A percentile compares a stretch with the other conserved stretches of the same genome.
Evolutionary conservation across 2,329 filamentous ascomycete genomes (phyloP).

Genomic region (Dactylonectria macrodidyma): DNA sequence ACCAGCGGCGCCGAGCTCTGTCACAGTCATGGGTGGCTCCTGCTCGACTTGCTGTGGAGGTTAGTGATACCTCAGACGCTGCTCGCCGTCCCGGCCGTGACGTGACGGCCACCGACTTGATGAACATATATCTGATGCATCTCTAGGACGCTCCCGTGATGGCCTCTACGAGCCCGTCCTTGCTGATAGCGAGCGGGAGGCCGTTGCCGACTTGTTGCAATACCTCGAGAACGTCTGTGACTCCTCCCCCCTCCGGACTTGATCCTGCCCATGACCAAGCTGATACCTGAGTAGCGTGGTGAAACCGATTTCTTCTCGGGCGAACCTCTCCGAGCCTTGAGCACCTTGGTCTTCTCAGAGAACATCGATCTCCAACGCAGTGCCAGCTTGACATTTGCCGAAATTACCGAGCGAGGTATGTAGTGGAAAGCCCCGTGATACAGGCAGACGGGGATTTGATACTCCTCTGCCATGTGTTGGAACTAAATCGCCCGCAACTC

Average conservation of each 20-base stretch:
- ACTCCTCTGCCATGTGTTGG: too few species aligned
- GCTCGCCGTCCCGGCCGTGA: slow-evolving; percentile 19
- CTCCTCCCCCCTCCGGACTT: background rate
- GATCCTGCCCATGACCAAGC: slow-evolving; percentile 29
- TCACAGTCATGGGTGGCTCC: slow-evolving; percentile 71
- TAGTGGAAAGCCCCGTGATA: slow-evolving; percentile 15
- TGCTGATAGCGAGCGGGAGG: slow-evolving; percentile 96
- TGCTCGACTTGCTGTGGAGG: slow-evolving; percentile 73
- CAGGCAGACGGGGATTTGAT: background rate
- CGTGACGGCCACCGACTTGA: slow-evolving; percentile 23
- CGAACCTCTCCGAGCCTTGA: slow-evolving; percentile 92
- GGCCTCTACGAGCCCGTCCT: slow-evolving; percentile 88
- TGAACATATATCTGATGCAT: slow-evolving; percentile 52
- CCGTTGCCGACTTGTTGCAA: slow-evolving; percentile 93
- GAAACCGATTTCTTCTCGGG: slow-evolving; percentile 99
- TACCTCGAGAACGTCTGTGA: slow-evolving; percentile 94
- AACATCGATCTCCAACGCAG: slow-evolving; percentile 98
- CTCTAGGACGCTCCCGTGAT: slow-evolving; percentile 81
- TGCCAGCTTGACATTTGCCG: slow-evolving; percentile 97
- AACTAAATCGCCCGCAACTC: background rate
- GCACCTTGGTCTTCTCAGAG: slow-evolving; percentile 97
- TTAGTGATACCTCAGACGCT: slow-evolving; percentile 41
- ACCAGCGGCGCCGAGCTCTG: slow-evolving; percentile 35
- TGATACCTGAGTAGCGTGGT: slow-evolving; percentile 76
- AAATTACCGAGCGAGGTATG: slow-evolving; percentile 97